These are phyloP conservation scores for Cordyceps farinosa DNA, from an alignment of 2,329 filamentous ascomycete species.

Conservation along the genomic window DNA sequence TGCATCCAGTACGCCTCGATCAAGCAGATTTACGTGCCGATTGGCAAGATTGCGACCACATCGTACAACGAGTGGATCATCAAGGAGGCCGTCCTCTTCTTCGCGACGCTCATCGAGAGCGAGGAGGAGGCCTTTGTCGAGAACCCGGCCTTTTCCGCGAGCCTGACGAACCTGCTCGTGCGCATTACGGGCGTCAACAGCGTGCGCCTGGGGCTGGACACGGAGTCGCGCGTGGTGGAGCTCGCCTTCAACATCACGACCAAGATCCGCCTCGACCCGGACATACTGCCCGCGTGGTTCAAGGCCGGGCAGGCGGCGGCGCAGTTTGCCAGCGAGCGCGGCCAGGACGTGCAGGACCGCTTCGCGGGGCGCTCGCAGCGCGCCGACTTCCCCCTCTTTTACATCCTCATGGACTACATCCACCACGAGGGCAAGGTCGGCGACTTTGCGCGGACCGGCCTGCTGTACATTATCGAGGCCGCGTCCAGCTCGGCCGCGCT, in stretches of 20 bases:
- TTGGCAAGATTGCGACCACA: constrained; percentile 83
- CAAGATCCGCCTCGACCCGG: constrained; percentile 86
- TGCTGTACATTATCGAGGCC: constrained; percentile 94
- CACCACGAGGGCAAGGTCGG: constrained; percentile 92
- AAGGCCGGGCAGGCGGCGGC: constrained; percentile 48
- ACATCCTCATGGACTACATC: constrained; percentile 92
- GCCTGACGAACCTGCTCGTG: constrained; percentile 80
- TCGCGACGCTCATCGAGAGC: constrained; percentile 89
- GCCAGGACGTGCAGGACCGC: constrained; percentile 63
- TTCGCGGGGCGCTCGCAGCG: constrained; percentile 84
- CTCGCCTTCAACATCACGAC: constrained; percentile 93
- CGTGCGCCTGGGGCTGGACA: constrained; percentile 71
- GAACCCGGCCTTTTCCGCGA: constrained; percentile 78
- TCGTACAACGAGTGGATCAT: constrained; percentile 85
- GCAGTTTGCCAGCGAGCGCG: constrained; percentile 33
- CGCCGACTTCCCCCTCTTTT: constrained; percentile 93
- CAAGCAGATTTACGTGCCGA: constrained; percentile 83
- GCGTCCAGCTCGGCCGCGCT: constrained; percentile 77
- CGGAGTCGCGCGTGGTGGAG: constrained; percentile 86
- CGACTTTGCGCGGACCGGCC: constrained; percentile 89
- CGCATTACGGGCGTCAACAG: constrained; percentile 72
- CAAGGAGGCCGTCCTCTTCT: constrained; percentile 78
- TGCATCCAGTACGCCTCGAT: constrained; percentile 84
- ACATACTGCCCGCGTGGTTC: constrained; percentile 90
- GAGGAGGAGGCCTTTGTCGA: constrained; percentile 95